phyloP scores from a whole-genome alignment of 305 asterid genomes.

The Fraxinus floribunda region DNA sequence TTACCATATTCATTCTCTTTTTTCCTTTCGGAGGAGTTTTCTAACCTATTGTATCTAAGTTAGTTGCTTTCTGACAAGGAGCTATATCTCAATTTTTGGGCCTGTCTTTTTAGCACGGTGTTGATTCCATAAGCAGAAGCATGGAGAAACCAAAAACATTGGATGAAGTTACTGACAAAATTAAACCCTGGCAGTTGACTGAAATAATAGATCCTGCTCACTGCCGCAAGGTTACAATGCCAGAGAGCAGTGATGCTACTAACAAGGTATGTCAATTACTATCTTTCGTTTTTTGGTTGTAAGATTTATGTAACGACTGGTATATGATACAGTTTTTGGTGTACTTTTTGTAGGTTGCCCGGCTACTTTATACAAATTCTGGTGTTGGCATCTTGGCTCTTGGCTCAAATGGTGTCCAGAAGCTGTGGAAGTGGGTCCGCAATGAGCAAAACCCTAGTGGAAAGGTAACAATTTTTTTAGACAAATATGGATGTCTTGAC shows the following conservation, averaged over 20 bases:
- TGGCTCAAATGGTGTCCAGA: conserved; percentile 70
- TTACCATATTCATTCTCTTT: background rate
- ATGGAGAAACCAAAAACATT: conserved; percentile 79
- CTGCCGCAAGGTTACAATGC: conserved; percentile 87
- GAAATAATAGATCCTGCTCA: conserved; percentile 85
- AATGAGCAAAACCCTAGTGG: conserved; percentile 73
- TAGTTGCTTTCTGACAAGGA: conserved; percentile 14
- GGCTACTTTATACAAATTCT: conserved; percentile 75
- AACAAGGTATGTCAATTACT: conserved; percentile 55
- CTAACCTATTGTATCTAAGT: background rate
- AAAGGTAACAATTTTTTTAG: conserved; percentile 44
- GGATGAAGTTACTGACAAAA: conserved; percentile 77
- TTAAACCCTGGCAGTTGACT: conserved; percentile 80
- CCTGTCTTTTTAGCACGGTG: conserved; percentile 65
- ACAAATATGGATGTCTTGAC: background rate
- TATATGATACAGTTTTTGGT: conserved; percentile 25
- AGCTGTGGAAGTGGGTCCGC: conserved; percentile 80
- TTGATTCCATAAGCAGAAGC: conserved; percentile 74
- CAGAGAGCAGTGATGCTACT: conserved; percentile 74
- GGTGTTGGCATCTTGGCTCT: conserved; percentile 74
- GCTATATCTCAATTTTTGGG: conserved; percentile 14
- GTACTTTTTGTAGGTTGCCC: conserved; percentile 62
- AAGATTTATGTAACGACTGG: background rate
- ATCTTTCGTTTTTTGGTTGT: background rate
- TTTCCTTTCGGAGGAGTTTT: background rate